Percentiles rank a stretch among this genome's conserved stretches.
Evolutionary conservation across 2,329 filamentous ascomycete species (phyloP).

Genomic region (Chaetomium olivaceum): DNA sequence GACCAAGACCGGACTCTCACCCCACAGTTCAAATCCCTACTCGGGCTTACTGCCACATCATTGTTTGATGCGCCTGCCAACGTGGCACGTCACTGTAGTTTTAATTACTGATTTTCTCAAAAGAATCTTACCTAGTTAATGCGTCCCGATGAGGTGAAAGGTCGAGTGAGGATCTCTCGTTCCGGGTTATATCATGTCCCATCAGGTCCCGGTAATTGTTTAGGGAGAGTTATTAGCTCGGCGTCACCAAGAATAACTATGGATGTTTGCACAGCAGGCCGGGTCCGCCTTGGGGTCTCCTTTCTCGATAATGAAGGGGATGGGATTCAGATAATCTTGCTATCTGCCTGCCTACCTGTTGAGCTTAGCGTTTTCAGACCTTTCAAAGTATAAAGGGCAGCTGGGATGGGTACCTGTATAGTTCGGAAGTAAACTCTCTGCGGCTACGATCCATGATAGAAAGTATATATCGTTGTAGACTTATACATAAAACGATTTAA

Average conservation of each 20-base stretch:
- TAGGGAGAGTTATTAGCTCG: constrained; percentile 1
- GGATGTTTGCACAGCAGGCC: too few relatives aligned
- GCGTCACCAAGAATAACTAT: neutral
- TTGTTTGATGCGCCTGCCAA: neutral
- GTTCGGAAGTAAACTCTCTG: too few relatives aligned
- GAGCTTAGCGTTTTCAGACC: too few relatives aligned
- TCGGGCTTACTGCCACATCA: constrained; percentile 4
- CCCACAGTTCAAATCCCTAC: constrained; percentile 2
- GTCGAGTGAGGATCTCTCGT: constrained; percentile 11
- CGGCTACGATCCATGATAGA: too few relatives aligned
- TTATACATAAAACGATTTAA: too few relatives aligned
- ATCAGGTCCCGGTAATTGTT: constrained; percentile 1
- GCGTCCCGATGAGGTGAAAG: constrained; percentile 8
- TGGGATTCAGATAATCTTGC: too few relatives aligned
- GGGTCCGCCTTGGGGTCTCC: too few relatives aligned
- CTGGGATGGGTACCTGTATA: too few relatives aligned
- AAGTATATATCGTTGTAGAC: too few relatives aligned
- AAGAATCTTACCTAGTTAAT: neutral
- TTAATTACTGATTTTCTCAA: constrained; percentile 3
- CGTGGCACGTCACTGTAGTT: neutral
- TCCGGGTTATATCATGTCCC: neutral
- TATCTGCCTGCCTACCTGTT: too few relatives aligned
- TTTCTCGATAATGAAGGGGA: too few relatives aligned
- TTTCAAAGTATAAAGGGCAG: too few relatives aligned
- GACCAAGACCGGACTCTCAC: neutral